Conservation (phyloP, 2,329 filamentous ascomycete species). For the Sporothrix protearum region DNA sequence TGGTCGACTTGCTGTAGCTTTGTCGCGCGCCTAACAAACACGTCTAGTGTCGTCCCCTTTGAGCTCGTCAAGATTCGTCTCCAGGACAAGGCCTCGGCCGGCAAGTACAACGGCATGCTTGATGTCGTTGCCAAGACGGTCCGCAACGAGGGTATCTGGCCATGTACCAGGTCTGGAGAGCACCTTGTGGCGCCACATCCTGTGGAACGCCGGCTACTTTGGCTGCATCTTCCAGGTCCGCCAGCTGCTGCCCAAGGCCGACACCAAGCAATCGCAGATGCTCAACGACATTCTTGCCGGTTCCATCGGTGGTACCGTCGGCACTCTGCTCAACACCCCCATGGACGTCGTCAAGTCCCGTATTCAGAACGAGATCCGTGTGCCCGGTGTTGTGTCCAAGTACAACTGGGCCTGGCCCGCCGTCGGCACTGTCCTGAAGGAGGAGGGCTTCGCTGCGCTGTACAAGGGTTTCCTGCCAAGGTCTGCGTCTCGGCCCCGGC, state of each 20-base stretch:
- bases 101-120: slow-evolving; percentile 79
- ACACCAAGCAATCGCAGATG: slow-evolving; percentile 76
- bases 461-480: slow-evolving; percentile 99
- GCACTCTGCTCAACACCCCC: slow-evolving; percentile 90
- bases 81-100: slow-evolving; percentile 89
- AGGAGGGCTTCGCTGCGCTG: slow-evolving; percentile 86
- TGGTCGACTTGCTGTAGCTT: background rate
- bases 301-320: slow-evolving; percentile 68
- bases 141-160: slow-evolving; percentile 59
- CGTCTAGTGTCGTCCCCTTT: slow-evolving; percentile 74
- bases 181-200: slow-evolving; percentile 85
- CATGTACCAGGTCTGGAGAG: slow-evolving; percentile 94
- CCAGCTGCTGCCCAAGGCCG: slow-evolving; percentile 73
- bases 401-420: slow-evolving; percentile 98
- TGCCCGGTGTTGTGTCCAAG: slow-evolving; percentile 78
- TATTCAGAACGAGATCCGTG: slow-evolving; percentile 88
- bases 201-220: slow-evolving; percentile 95
- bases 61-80: slow-evolving; percentile 98
- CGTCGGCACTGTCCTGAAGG: slow-evolving; percentile 78
- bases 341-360: slow-evolving; percentile 95
- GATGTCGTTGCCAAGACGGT: slow-evolving; percentile 72
- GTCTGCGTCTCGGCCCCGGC: slow-evolving; percentile 66
- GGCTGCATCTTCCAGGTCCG: slow-evolving; percentile 98
- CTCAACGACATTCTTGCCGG: slow-evolving; percentile 85
- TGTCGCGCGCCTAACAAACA: background rate